Evolutionary conservation across 2,329 filamentous ascomycete species (phyloP).

Genomic region (Fusarium sp.): DNA sequence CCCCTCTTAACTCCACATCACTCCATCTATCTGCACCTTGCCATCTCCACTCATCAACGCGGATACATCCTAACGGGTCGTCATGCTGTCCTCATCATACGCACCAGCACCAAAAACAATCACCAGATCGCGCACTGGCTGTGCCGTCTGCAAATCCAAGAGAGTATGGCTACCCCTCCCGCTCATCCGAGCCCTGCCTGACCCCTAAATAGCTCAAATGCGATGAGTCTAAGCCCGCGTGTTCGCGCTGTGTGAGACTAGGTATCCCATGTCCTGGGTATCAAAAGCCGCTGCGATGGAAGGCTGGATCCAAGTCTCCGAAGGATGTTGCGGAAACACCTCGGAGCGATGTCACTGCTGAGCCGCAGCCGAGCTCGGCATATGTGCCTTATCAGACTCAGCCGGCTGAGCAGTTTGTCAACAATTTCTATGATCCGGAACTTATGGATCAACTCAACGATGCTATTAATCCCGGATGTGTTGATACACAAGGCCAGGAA

Average conservation of each 20-base stretch:
- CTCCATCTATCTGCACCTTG: conserved; percentile 14
- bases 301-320: conserved; percentile 14
- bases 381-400: conserved; percentile 14
- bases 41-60: conserved; percentile 31
- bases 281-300: conserved; percentile 32
- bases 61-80: conserved; percentile 14
- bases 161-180: conserved; percentile 13
- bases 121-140: conserved; percentile 34
- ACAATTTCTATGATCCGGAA: conserved; percentile 12
- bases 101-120: conserved; percentile 32
- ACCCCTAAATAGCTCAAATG: conserved; percentile 33
- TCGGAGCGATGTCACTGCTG: neutral
- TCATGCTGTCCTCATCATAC: conserved; percentile 18
- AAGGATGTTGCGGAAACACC: conserved; percentile 4
- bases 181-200: neutral
- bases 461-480: conserved; percentile 7
- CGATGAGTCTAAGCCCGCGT: conserved; percentile 31
- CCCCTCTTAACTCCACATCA: conserved; percentile 6
- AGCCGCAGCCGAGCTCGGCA: neutral
- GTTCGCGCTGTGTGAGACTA: conserved; percentile 35
- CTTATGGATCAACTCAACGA: conserved; percentile 24
- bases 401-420: conserved; percentile 2
- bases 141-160: conserved; percentile 37
- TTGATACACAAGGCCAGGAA: neutral
- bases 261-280: conserved; percentile 37